phyloP scores from a whole-genome alignment of 441 rosid species.

The Erysimum pusillum region DNA sequence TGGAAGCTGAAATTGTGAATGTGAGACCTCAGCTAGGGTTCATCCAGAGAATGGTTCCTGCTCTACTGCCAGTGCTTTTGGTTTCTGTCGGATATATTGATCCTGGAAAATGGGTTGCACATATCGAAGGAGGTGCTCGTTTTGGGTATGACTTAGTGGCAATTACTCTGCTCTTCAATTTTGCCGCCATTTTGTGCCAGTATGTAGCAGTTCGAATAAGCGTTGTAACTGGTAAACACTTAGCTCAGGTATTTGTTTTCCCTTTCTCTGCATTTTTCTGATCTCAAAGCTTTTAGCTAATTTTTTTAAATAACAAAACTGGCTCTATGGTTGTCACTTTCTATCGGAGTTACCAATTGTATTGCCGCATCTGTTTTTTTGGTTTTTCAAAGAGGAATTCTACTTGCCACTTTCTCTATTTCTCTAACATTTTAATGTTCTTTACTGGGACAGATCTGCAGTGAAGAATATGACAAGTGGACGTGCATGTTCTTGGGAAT shows the following conservation, averaged over 20 bases:
- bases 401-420: conserved; percentile 7
- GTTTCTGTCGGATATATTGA: conserved; percentile 88
- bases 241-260: conserved; percentile 76
- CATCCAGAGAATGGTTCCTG: conserved; percentile 66
- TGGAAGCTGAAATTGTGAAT: conserved; percentile 71
- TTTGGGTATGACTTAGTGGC: conserved; percentile 80
- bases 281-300: conserved; percentile 7
- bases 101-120: conserved; percentile 98
- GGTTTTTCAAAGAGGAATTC: not conserved
- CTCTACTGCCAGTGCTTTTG: conserved; percentile 74
- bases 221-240: conserved; percentile 85
- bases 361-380: not conserved
- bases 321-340: conserved; percentile 26
- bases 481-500: conserved; percentile 84
- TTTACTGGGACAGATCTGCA: conserved; percentile 69
- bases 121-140: conserved; percentile 90
- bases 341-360: conserved; percentile 3
- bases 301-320: not conserved
- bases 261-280: conserved; percentile 16
- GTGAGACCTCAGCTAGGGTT: conserved; percentile 53
- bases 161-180: conserved; percentile 76
- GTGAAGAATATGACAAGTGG: conserved; percentile 82
- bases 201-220: conserved; percentile 84
- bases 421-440: conserved; percentile 10
- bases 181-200: conserved; percentile 89